phyloP scores from a whole-genome alignment of 2,329 filamentous ascomycete genomes.

The Phyllosticta citrichinensis region DNA sequence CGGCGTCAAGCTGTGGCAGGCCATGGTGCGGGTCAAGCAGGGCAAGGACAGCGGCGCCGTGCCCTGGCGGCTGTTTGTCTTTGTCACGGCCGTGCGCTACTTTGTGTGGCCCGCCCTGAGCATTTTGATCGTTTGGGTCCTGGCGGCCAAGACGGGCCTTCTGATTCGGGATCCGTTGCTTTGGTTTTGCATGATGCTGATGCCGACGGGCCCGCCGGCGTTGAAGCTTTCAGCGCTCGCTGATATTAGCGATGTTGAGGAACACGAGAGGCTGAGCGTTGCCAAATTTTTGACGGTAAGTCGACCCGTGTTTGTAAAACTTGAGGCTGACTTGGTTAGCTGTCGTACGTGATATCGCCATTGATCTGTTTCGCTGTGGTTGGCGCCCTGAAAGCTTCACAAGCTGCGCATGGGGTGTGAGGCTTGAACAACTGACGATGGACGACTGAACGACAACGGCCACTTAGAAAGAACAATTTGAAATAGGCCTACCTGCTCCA shows the following conservation, averaged over 20 bases:
- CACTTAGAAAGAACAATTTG: not conserved
- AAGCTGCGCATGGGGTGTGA: slow-evolving; percentile 18
- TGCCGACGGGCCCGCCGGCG: slow-evolving; percentile 46
- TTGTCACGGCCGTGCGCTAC: slow-evolving; percentile 48
- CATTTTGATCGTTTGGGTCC: slow-evolving; percentile 44
- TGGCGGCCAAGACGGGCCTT: slow-evolving; percentile 44
- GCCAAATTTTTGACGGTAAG: slow-evolving; percentile 42
- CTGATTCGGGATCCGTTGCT: slow-evolving; percentile 50
- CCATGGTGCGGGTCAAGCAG: slow-evolving; percentile 38
- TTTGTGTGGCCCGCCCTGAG: slow-evolving; percentile 50
- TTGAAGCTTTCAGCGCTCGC: slow-evolving; percentile 44
- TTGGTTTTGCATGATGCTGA: slow-evolving; percentile 56
- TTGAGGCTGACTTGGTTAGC: slow-evolving; percentile 16
- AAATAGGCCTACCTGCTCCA: not conserved
- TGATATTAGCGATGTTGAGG: slow-evolving; percentile 38
- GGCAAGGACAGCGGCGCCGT: slow-evolving; percentile 33
- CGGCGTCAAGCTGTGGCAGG: slow-evolving; percentile 53
- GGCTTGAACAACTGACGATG: not conserved
- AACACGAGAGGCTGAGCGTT: slow-evolving; percentile 43
- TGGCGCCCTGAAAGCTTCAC: slow-evolving; percentile 30
- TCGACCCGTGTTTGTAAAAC: not conserved
- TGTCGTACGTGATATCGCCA: slow-evolving; percentile 34
- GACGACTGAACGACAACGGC: not conserved
- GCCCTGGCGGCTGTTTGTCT: slow-evolving; percentile 40
- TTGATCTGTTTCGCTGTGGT: slow-evolving; percentile 36